phyloP scores from a whole-genome alignment of 768 basidiomycete genomes.

The Paxillus rubicundulus region DNA sequence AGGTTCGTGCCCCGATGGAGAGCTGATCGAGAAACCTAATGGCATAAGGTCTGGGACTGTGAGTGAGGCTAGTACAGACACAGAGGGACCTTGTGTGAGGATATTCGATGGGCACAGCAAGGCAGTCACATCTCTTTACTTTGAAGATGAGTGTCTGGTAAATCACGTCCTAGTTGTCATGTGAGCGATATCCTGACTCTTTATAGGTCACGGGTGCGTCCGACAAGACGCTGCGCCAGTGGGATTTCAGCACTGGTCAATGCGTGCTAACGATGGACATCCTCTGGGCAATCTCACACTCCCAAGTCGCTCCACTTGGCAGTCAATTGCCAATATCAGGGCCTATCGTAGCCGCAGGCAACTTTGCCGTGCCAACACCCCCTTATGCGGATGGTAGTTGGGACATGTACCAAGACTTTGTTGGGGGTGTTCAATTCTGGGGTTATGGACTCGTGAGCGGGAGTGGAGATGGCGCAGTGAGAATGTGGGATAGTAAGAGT shows the following conservation, averaged over 20 bases:
- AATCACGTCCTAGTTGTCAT: conserved; percentile 22
- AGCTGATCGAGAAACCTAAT: conserved; percentile 38
- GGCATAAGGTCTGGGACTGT: conserved; percentile 40
- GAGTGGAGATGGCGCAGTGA: conserved; percentile 92
- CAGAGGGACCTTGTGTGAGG: conserved; percentile 55
- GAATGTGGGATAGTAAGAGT: conserved; percentile 99
- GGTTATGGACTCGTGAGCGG: conserved; percentile 96
- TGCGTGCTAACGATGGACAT: conserved; percentile 99
- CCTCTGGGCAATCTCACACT: conserved; percentile 97
- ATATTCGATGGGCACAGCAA: conserved; percentile 89
- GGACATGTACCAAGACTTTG: conserved; percentile 97
- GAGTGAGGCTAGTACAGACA: conserved; percentile 44
- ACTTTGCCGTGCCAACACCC: conserved; percentile 81
- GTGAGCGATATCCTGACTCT: conserved; percentile 14
- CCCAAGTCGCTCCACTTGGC: conserved; percentile 47
- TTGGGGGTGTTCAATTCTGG: conserved; percentile 98
- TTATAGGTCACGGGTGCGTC: conserved; percentile 93
- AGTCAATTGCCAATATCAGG: conserved; percentile 48
- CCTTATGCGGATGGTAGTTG: conserved; percentile 87
- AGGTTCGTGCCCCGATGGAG: conserved; percentile 30
- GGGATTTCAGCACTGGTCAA: conserved; percentile 96
- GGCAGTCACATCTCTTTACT: conserved; percentile 90
- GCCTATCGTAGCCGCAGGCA: conserved; percentile 52
- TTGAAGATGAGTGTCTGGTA: conserved; percentile 92
- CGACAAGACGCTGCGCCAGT: conserved; percentile 97